These are phyloP conservation scores for Ambrosiella cleistominuta DNA, from an alignment of 2,329 filamentous ascomycete species.

Conservation along the genomic window DNA sequence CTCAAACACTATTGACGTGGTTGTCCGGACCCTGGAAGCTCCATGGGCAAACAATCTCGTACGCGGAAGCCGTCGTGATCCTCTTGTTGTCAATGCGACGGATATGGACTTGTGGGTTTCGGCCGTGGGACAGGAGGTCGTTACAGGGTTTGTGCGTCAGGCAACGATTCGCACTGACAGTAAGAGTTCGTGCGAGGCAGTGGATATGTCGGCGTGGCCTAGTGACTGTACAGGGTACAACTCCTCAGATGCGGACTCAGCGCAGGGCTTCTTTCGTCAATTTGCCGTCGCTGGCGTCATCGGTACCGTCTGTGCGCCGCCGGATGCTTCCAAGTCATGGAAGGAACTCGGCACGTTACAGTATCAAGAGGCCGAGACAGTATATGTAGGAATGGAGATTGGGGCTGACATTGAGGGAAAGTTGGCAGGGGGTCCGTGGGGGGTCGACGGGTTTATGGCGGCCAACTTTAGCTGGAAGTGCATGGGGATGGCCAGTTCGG, in stretches of 20 bases:
- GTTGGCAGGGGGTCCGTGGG: neutral
- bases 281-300: constrained; percentile 1
- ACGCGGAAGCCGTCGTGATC: constrained; percentile 5
- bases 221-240: constrained; percentile 5
- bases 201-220: constrained; percentile 2
- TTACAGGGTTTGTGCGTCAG: constrained; percentile 8
- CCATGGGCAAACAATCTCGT: constrained; percentile 6
- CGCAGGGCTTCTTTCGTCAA: constrained; percentile 1
- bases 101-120: constrained; percentile 10
- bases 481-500: constrained; percentile 1
- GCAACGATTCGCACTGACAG: constrained; percentile 9
- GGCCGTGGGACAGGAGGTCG: constrained; percentile 1
- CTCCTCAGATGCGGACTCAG: constrained; percentile 3
- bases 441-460: constrained; percentile 3
- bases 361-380: constrained; percentile 1
- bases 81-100: constrained; percentile 5
- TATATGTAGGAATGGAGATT: constrained; percentile 6
- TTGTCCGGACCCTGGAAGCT: neutral
- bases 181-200: neutral
- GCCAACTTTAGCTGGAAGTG: constrained; percentile 9
- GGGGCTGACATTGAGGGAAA: neutral
- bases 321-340: constrained; percentile 4
- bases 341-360: neutral
- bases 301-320: constrained; percentile 8
- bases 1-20: constrained; percentile 5